Evolutionary conservation across 208 protist species (phyloP).

Genomic region (Acanthamoeba castellanii): DNA sequence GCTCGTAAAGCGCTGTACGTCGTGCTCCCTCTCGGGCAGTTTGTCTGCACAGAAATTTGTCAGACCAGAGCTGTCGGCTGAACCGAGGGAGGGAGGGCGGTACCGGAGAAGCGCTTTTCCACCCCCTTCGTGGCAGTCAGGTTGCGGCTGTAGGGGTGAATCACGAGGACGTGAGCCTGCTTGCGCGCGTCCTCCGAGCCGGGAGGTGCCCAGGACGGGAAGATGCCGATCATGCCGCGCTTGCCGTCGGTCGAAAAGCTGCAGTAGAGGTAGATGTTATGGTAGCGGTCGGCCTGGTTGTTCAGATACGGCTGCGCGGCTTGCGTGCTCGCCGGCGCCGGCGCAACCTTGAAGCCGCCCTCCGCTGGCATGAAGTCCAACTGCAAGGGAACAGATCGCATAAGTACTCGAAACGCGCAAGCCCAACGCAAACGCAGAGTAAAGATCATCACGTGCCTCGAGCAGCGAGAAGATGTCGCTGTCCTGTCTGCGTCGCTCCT

Average conservation of each 20-base stretch:
- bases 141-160: conserved; percentile 40
- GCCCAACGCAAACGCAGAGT: background rate
- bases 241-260: conserved; percentile 66
- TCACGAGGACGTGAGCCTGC: conserved; percentile 39
- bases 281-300: conserved; percentile 59
- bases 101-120: conserved; percentile 55
- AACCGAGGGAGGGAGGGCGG: background rate
- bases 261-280: conserved; percentile 67
- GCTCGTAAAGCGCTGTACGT: conserved; percentile 63
- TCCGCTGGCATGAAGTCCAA: conserved; percentile 32
- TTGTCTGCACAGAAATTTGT: background rate
- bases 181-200: conserved; percentile 4
- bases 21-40: conserved; percentile 30
- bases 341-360: conserved; percentile 9
- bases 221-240: conserved; percentile 69
- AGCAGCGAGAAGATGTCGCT: conserved; percentile 63
- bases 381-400: background rate
- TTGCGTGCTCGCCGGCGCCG: background rate
- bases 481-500: conserved; percentile 10
- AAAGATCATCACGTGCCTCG: background rate
- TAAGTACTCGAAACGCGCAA: background rate
- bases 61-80: background rate
- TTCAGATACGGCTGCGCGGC: conserved; percentile 27
- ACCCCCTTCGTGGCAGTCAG: conserved; percentile 11
- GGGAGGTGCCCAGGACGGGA: conserved; percentile 54